Percentiles rank a stretch among this genome's conserved stretches.
Evolutionary conservation across 2,329 filamentous ascomycete genomes (phyloP).

Genomic region (Cytospora leucostoma): DNA sequence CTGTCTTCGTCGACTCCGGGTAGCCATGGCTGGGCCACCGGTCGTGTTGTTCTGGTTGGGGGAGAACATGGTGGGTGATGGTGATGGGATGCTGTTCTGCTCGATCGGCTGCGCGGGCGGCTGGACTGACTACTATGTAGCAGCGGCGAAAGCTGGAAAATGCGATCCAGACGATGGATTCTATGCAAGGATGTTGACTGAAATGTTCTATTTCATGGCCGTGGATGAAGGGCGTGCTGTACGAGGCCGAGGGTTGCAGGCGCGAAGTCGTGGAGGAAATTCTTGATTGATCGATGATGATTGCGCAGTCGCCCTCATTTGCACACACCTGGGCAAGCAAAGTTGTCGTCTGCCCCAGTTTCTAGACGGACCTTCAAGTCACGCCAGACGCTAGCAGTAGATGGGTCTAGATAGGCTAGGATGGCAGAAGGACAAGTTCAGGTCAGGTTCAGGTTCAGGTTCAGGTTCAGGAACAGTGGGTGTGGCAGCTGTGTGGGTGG

Average conservation of each 20-base stretch:
- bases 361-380: background rate
- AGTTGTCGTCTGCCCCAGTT: slow-evolving; percentile 17
- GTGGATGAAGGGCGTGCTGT: slow-evolving; percentile 3
- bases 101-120: slow-evolving; percentile 11
- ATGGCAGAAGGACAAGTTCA: slow-evolving; percentile 14
- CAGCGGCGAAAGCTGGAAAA: background rate
- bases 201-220: slow-evolving; percentile 25
- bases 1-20: slow-evolving; percentile 62
- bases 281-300: slow-evolving; percentile 20
- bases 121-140: background rate
- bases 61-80: slow-evolving; percentile 57
- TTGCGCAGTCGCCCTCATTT: slow-evolving; percentile 15
- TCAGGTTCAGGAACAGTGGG: slow-evolving; percentile 1
- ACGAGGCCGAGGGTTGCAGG: slow-evolving; percentile 16
- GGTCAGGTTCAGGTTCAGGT: slow-evolving; percentile 9
- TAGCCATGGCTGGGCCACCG: slow-evolving; percentile 56
- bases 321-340: background rate
- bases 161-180: slow-evolving; percentile 5
- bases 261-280: slow-evolving; percentile 21
- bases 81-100: slow-evolving; percentile 22
- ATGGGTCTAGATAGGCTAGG: slow-evolving; percentile 3
- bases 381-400: background rate
- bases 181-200: slow-evolving; percentile 6
- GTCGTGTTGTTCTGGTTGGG: slow-evolving; percentile 49
- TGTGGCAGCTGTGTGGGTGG: background rate